Conservation (phyloP, 1,284 basidiomycete species). For the Inonotus obliquus region DNA sequence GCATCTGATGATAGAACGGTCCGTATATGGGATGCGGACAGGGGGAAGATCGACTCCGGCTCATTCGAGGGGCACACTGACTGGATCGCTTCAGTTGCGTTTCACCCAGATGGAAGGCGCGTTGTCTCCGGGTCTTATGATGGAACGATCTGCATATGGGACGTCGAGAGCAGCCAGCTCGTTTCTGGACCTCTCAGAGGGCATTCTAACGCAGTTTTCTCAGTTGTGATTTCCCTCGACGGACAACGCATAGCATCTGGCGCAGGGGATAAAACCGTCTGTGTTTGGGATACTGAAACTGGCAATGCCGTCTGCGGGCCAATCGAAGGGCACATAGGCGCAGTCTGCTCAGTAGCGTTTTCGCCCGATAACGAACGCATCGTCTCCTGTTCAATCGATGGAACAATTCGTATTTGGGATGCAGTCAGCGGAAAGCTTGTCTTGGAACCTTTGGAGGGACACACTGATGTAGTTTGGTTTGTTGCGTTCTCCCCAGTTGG, state of each 20-base stretch:
- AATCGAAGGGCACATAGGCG: too few species aligned
- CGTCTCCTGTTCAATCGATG: neutral
- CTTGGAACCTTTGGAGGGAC: too few species aligned
- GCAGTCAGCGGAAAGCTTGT: neutral
- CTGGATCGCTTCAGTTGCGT: neutral
- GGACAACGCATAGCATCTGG: too few species aligned
- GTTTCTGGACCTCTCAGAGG: neutral
- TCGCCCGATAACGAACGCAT: too few species aligned
- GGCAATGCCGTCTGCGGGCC: too few species aligned
- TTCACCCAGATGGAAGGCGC: neutral
- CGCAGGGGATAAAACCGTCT: too few species aligned
- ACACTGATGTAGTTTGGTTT: too few species aligned
- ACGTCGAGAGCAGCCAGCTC: neutral
- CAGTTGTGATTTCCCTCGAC: too few species aligned
- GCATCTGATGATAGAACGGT: neutral
- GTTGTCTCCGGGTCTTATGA: neutral
- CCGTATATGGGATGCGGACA: neutral
- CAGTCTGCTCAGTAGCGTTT: too few species aligned
- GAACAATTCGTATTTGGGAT: slow-evolving; percentile 16
- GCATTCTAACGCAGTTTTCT: too few species aligned
- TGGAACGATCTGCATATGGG: neutral
- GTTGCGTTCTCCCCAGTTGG: too few species aligned
- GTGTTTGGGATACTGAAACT: too few species aligned
- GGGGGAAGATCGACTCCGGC: neutral
- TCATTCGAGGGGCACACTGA: neutral